phyloP scores from a whole-genome alignment of 768 basidiomycete species.

The Daedaleopsis sinensis region DNA sequence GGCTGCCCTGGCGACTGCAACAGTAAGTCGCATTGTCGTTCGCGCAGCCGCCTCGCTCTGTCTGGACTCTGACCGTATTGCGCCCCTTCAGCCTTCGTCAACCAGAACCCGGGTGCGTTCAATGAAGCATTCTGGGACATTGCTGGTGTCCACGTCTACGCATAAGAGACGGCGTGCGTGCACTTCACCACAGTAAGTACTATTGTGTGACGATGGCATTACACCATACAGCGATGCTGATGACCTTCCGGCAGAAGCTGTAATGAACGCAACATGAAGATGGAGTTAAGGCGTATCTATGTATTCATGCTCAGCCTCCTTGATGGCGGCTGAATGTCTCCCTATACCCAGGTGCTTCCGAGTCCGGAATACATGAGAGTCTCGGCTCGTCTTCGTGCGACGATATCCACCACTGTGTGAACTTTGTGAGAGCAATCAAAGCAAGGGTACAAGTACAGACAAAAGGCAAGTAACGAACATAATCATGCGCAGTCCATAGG shows the following conservation, averaged over 20 bases:
- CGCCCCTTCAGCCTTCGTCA: conserved; percentile 53
- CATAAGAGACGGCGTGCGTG: conserved; percentile 22
- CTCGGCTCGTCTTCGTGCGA: background rate
- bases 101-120: conserved; percentile 70
- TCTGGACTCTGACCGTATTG: background rate
- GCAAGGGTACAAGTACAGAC: background rate
- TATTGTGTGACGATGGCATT: too few species aligned
- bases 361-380: background rate
- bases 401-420: background rate
- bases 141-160: conserved; percentile 57
- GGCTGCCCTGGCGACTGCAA: conserved; percentile 58
- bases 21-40: conserved; percentile 40
- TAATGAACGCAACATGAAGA: background rate
- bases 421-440: too few species aligned
- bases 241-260: background rate
- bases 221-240: background rate
- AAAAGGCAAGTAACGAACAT: background rate
- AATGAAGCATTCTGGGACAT: conserved; percentile 73
- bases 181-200: too few species aligned
- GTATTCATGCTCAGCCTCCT: background rate
- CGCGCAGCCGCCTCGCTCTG: background rate
- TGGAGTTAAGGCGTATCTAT: background rate
- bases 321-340: background rate
- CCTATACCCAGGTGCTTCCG: background rate
- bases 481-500: background rate